Evolutionary conservation across 768 basidiomycete genomes (phyloP).

Genomic region (Kwoniella europaea): DNA sequence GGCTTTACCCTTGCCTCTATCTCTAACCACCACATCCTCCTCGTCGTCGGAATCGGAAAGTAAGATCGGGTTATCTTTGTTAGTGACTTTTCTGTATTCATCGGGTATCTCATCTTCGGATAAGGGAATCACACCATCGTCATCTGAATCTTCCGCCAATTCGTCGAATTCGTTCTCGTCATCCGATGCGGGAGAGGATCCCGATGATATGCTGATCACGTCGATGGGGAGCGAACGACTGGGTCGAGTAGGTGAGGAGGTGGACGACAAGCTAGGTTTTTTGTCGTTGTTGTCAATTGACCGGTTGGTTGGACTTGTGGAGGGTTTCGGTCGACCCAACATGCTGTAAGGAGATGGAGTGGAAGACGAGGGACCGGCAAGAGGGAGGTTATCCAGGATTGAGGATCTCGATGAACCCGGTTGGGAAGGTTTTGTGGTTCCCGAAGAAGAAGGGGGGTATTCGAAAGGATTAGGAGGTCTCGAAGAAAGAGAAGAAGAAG

Average conservation of each 20-base stretch:
- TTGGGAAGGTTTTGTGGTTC: background rate
- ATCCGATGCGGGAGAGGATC: slow-evolving; percentile 5
- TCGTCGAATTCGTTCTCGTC: slow-evolving; percentile 10
- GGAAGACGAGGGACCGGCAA: background rate
- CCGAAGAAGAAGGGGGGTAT: background rate
- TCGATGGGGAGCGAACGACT: background rate
- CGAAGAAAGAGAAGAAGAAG: slow-evolving; percentile 5
- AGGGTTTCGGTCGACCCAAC: background rate
- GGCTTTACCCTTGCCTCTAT: slow-evolving; percentile 19
- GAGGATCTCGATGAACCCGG: background rate
- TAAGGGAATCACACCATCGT: slow-evolving; percentile 24
- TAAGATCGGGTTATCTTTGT: slow-evolving; percentile 27
- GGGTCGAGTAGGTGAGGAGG: background rate
- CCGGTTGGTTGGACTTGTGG: background rate
- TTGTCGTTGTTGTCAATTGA: background rate
- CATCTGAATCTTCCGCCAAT: slow-evolving; percentile 16
- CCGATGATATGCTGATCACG: slow-evolving; percentile 2
- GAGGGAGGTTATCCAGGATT: background rate
- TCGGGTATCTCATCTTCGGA: slow-evolving; percentile 30
- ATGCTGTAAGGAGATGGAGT: background rate
- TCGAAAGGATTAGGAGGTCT: background rate
- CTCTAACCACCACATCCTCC: background rate
- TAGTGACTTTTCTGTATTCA: slow-evolving; percentile 32
- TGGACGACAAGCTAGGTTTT: background rate
- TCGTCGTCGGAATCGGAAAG: slow-evolving; percentile 31